Evolutionary conservation across 805 yeast species (phyloP), one percentile per base, ranked within the genome.

Genomic region (Jamesozyma gamospora): DNA sequence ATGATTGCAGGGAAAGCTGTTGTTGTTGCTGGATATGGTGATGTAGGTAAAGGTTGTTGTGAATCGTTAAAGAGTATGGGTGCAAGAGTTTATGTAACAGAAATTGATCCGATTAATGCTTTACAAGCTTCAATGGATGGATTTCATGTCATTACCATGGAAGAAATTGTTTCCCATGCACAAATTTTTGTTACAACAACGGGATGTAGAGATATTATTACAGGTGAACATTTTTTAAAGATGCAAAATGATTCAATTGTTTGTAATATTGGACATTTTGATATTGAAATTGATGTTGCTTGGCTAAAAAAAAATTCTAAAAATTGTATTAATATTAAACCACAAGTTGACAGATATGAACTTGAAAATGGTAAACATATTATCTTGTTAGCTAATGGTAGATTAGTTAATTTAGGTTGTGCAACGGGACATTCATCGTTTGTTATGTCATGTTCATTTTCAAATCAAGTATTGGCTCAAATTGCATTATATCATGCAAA

Each of bases 221-320:
- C 82, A 53, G 83, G 84, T 62, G 73, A 71, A 57, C 94, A 88
- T 74, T 90, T 90, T 68, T 71, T 71, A 56, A 70, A 68, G 57
- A 92, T 90, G 98, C 96, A 96, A 70, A 95, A 90, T 71, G 98
- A 90, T 66, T 97, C 98, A 58, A 92, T 90, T 67, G 98, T 90
- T 51, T 92, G 96, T 75, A 90, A 90, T 94, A 90, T 90, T 72
- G 98, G 98, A 69, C 98, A 90, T 75, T 90, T 90, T 59, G 98
- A 90, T 71, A 86, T 92, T 63, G 98, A 90, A 77, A 92, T 90
- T 58, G 98, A 90, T 70, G 97, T 90, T 59, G 97, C 97, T 63
- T 88, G 96, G 96, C 76, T 90, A 69, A 87, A 87, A 79, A 82
- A 79, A 44, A 86, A 87, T 70, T 95, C 96, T 60, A 77, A 72